Evolutionary conservation across 2,329 filamentous ascomycete genomes (phyloP).

Genomic region (Colletotrichum sp.): DNA sequence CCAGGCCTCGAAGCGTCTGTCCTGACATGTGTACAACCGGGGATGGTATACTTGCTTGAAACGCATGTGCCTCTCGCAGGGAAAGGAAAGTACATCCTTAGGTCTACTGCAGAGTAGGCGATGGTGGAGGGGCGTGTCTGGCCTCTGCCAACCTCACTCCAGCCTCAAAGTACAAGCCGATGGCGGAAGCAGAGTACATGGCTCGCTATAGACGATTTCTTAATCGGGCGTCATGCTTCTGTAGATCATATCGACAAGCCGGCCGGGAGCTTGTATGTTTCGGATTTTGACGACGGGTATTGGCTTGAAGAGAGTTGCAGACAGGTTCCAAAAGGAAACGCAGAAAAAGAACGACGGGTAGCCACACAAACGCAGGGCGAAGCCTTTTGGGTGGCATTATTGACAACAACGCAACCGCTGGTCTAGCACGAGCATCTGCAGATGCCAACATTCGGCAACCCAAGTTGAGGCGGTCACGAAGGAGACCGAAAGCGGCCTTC

Average conservation of each 20-base stretch:
- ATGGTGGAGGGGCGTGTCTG: slow-evolving; percentile 7
- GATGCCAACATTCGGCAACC: not conserved
- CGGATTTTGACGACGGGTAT: slow-evolving; percentile 3
- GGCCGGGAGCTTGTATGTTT: slow-evolving; percentile 14
- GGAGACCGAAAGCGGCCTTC: not conserved
- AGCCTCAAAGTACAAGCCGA: not conserved
- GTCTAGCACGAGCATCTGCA: slow-evolving; percentile 2
- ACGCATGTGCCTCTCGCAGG: slow-evolving; percentile 10
- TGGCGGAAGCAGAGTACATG: not conserved
- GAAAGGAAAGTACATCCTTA: slow-evolving; percentile 20
- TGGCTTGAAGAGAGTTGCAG: not conserved
- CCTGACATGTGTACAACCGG: slow-evolving; percentile 6
- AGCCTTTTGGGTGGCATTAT: slow-evolving; percentile 3
- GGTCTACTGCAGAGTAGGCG: slow-evolving; percentile 1
- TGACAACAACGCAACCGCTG: not conserved
- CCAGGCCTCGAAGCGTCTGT: not conserved
- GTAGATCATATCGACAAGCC: not conserved
- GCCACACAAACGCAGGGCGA: slow-evolving; percentile 16
- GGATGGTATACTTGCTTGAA: slow-evolving; percentile 2
- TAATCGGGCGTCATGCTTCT: slow-evolving; percentile 14
- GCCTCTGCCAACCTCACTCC: not conserved
- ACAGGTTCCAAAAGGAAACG: slow-evolving; percentile 14
- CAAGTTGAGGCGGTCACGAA: not conserved
- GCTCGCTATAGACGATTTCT: not conserved
- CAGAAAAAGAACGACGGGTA: slow-evolving; percentile 3